Base-by-base conservation (phyloP, 192 early-diverging fungal genomes). In the Thoreauomyces humboldtii region DNA sequence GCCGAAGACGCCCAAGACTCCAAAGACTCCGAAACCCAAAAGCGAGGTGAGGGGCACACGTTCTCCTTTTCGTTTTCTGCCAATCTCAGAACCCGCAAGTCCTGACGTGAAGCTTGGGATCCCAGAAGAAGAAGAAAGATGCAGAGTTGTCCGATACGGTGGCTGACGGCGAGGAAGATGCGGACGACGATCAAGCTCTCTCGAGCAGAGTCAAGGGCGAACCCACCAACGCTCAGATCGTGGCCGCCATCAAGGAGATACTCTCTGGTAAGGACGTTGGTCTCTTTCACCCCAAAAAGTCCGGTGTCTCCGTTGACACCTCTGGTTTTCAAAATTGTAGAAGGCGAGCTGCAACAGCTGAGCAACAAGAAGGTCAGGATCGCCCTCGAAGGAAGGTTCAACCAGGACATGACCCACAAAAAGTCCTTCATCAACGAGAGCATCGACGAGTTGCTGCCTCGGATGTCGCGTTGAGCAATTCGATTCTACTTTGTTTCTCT, bases 401-500 rank as follows among this genome's bases (percentile, higher is more conserved):
- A 19, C 3, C 21, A 19, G 12, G 25, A 60, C 31, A 45, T 60
- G 59, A 27, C 12, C 24, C 24, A 60, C 31, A 15, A 31, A 15
- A 60, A 60, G 59, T 12, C 29, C 5, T 42, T 60, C 12, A 60
- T 60, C 31, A 60, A 60, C 4, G 43, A 42, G 25, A 14, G 15
- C 3, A 60, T 60, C 32, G 59, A 60, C 31, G 28, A 60, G 59
- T 45, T 34, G 11, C 29, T 57, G 11, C 4, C 55, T 7, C 34
- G 38, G 19, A 52, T 52, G 50, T 29, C 25, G 24, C 50, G 27
- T n/a, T n/a, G n/a, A n/a, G n/a, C n/a, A n/a, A n/a, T n/a, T n/a
- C n/a, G n/a, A n/a, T n/a, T n/a, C n/a, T n/a, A n/a, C n/a, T n/a
- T n/a, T n/a, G n/a, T n/a, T n/a, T n/a, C n/a, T n/a, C n/a, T n/a